Evolutionary conservation across 192 early-diverging fungal genomes (phyloP).

Genomic region (Coemansia sp.): DNA sequence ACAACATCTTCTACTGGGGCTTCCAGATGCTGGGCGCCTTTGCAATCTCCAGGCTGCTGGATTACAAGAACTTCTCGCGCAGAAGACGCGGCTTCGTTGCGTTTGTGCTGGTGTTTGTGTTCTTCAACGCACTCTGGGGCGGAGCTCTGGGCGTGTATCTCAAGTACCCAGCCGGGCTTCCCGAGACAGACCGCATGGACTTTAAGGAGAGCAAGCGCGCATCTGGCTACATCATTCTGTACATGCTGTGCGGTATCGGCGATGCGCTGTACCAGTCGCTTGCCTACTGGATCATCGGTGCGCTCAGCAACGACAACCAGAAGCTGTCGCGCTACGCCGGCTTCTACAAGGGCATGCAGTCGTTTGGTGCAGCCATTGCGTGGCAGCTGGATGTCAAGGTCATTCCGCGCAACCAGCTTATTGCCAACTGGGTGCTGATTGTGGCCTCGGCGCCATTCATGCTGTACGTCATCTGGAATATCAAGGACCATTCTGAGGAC

Average conservation of each 20-base stretch:
- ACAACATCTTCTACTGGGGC: constrained; percentile 82
- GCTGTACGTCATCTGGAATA: constrained; percentile 55
- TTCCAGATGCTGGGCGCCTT: constrained; percentile 76
- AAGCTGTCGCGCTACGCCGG: constrained; percentile 73
- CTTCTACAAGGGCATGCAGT: constrained; percentile 92
- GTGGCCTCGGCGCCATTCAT: constrained; percentile 57
- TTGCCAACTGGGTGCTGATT: constrained; percentile 63
- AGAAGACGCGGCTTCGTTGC: constrained; percentile 65
- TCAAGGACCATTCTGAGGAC: constrained; percentile 54
- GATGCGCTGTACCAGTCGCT: constrained; percentile 85
- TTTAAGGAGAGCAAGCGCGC: constrained; percentile 54
- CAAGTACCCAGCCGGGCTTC: constrained; percentile 47
- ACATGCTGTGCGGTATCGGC: constrained; percentile 71
- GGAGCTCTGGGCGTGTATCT: constrained; percentile 66
- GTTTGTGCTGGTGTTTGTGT: constrained; percentile 49
- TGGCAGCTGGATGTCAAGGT: constrained; percentile 66
- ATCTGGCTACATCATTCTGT: constrained; percentile 66
- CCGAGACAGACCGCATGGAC: constrained; percentile 40
- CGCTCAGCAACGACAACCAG: constrained; percentile 79
- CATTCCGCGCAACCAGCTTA: constrained; percentile 50
- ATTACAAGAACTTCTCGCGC: constrained; percentile 59
- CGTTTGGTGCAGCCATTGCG: constrained; percentile 69
- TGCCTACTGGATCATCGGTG: constrained; percentile 85
- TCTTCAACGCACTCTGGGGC: constrained; percentile 65
- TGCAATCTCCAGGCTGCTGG: constrained; percentile 67